A percentile compares a stretch with the other conserved stretches of the same genome.
phyloP scores from a whole-genome alignment of 139 green algal species.

The Cymbomonas tetramitiformis region DNA sequence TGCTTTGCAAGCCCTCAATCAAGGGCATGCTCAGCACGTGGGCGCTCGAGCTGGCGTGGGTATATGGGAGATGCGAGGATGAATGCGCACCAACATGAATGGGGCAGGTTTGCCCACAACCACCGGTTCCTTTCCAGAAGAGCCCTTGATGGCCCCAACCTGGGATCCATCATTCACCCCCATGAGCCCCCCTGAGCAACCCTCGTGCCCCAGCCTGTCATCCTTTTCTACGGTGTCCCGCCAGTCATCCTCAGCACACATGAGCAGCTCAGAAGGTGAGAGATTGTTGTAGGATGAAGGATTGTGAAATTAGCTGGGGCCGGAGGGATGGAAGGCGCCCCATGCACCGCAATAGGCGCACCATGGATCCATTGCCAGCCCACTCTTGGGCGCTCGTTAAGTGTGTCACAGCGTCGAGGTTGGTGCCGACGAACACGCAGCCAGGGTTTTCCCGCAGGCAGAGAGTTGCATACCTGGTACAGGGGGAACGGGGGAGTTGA shows the following conservation, averaged over 20 bases:
- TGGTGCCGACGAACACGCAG: slow-evolving; percentile 97
- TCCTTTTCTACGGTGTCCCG: background rate
- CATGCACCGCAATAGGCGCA: too few species aligned
- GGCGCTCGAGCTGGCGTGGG: too few species aligned
- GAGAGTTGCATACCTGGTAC: slow-evolving; percentile 85
- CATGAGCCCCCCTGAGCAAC: too few species aligned
- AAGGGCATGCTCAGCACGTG: too few species aligned
- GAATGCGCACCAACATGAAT: slow-evolving; percentile 22
- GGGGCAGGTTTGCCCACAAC: slow-evolving; percentile 74
- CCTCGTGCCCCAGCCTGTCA: too few species aligned
- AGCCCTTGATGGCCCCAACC: slow-evolving; percentile 86
- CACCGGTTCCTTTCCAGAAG: slow-evolving; percentile 73
- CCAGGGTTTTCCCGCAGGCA: slow-evolving; percentile 95
- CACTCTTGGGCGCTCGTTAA: slow-evolving; percentile 93
- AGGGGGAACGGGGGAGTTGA: slow-evolving; percentile 1
- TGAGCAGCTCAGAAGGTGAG: too few species aligned
- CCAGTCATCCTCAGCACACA: background rate
- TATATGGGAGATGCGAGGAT: too few species aligned
- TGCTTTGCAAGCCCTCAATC: too few species aligned
- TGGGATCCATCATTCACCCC: too few species aligned
- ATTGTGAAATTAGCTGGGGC: too few species aligned
- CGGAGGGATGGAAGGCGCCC: too few species aligned
- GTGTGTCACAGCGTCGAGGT: slow-evolving; percentile 93
- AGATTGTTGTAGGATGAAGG: too few species aligned
- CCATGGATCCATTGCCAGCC: slow-evolving; percentile 88